Percentiles rank a stretch among this genome's conserved stretches.
These are phyloP conservation scores for Phytophthora citrophthora DNA, from an alignment of 352 stramenopile genomes.

Conservation along the genomic window DNA sequence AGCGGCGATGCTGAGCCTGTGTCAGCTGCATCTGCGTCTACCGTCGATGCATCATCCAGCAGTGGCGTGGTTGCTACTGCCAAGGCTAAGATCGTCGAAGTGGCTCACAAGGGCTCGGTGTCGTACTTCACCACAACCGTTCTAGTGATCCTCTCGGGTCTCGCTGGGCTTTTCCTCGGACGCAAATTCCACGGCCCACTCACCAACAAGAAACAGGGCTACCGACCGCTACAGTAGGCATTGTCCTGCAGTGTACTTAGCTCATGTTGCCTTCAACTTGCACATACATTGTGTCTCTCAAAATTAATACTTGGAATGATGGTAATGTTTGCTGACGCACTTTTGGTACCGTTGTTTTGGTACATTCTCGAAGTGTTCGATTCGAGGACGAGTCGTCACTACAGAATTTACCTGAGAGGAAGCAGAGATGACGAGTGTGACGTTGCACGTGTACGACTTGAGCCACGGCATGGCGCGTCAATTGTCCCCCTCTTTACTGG, in stretches of 20 bases:
- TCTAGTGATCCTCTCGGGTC: constrained; percentile 51
- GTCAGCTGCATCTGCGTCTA: constrained; percentile 6
- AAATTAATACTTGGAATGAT: constrained; percentile 17
- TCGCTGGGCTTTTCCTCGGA: constrained; percentile 58
- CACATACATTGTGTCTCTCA: constrained; percentile 4
- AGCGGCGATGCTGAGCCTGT: constrained; percentile 10
- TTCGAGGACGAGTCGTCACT: constrained; percentile 7
- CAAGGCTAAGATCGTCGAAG: constrained; percentile 20
- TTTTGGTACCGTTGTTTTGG: constrained; percentile 7
- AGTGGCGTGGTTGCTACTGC: constrained; percentile 18
- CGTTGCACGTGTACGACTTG: constrained; percentile 96
- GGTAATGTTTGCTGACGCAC: constrained; percentile 13
- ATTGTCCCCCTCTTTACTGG: constrained; percentile 90
- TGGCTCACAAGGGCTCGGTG: constrained; percentile 31
- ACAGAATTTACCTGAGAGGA: constrained; percentile 8
- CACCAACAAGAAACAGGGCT: constrained; percentile 51
- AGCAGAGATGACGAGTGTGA: constrained; percentile 51
- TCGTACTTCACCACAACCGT: constrained; percentile 64
- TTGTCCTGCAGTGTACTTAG: background rate
- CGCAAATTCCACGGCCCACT: constrained; percentile 58
- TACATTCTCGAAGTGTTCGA: constrained; percentile 22
- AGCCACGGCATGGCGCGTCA: constrained; percentile 92
- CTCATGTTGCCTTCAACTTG: background rate
- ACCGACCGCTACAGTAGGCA: constrained; percentile 50
- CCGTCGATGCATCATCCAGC: constrained; percentile 16